Evolutionary conservation across 116 monocot species (phyloP), one percentile per base, ranked within the genome.

Genomic region (Posidonia oceanica): DNA sequence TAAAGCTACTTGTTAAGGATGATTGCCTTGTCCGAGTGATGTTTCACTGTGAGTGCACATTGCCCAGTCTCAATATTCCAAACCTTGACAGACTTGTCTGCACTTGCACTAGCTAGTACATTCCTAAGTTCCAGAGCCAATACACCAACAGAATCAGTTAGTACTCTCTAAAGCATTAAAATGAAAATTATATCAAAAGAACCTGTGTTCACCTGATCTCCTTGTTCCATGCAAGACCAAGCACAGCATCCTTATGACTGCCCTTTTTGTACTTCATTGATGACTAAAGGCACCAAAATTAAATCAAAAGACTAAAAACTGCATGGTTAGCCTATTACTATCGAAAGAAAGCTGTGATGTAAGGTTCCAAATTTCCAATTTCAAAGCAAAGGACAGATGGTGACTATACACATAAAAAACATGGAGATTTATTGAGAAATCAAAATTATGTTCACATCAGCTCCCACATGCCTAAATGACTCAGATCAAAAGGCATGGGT

Each of bases 201-300:
- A 68, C 10, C 29, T 44, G 23, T 77, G 44, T 82, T 80, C 70
- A 91, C 96, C 91, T 84, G 63, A 91, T 77, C 59, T 83, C 85
- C 70, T 89, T 96, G 78, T 96, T 96, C 96, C 96, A 96, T 61
- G 89, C 75, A 85, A 96, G 91, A 59, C 89, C 81, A 77, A 96
- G 91, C 42, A 96, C 91, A 71, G 96, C 75, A 62, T 80, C 78
- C 75, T 73, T 85, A 71, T 96, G 91, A 74, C 96, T 96, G 14
- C 83, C 89, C 51, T 87, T 89, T 76, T 77, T 91, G 78, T 86
- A 91, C 56, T 87, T 87, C 6, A 83, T 69, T 51, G 83, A 72
- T 72, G 41, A 16, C 66, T 66, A 20, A 16, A 66, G 48, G 12
- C 11, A 66, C 15, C 23, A 68, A 53, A 39, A 36, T 42, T 29